Conservation (phyloP, 352 stramenopile genomes). For the Phytophthora pini region DNA sequence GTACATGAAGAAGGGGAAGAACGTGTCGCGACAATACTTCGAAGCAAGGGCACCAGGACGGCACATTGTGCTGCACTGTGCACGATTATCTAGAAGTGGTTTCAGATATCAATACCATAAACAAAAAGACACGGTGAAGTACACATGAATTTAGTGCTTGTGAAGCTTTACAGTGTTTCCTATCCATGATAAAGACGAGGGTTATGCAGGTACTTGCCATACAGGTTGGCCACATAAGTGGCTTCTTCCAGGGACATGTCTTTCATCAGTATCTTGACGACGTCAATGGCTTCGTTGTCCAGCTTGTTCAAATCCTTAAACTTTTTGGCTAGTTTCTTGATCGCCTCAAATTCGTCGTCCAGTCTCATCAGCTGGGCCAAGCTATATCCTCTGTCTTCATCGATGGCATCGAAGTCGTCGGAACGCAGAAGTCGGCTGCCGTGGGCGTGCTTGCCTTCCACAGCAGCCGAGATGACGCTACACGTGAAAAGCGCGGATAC, state of each 20-base stretch:
- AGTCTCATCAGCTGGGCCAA: neutral
- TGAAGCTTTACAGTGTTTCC: no score
- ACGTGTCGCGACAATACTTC: no score
- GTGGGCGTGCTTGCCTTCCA: neutral
- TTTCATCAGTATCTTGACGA: neutral
- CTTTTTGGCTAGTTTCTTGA: neutral
- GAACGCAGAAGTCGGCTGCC: neutral
- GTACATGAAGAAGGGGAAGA: no score
- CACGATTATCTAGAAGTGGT: no score
- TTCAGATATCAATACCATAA: no score
- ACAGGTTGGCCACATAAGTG: neutral
- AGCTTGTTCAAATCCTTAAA: neutral
- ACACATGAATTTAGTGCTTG: no score
- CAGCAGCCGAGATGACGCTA: neutral
- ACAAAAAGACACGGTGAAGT: no score
- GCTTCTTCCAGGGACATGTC: neutral
- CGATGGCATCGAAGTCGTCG: neutral
- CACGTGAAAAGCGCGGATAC: neutral
- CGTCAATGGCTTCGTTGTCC: neutral
- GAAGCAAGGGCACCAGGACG: no score
- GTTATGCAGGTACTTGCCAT: neutral
- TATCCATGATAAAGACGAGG: neutral
- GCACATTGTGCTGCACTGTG: no score
- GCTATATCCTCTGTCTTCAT: neutral
- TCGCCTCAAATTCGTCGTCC: neutral